Base-by-base conservation (phyloP, 345 rosid species). In the Brassica napus region DNA sequence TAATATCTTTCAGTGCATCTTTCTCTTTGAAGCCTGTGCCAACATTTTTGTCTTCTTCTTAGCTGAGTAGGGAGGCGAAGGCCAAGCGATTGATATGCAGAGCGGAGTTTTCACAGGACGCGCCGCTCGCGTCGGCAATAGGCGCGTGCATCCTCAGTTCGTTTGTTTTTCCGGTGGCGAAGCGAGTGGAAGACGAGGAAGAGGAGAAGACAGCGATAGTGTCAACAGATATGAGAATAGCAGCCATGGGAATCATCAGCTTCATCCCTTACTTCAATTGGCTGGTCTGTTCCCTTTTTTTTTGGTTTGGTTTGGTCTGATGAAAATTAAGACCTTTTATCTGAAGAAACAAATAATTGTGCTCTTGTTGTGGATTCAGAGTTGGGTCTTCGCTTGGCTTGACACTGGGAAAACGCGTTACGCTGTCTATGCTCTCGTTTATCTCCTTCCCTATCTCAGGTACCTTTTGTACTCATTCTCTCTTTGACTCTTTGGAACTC, bases 341-440 rank as follows among this genome's bases (percentile, higher is more conserved):
- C 39, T 35, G 2, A n/a, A 66, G 49, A 54, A 54, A 30, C 35
- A 59, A 16, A 0, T 6, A 8, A 10, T 57, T 2, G 18, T 8
- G 35, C 35, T 2, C n/a, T 14, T 73, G 14, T 11, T 58, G 7
- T 11, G n/a, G 16, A 11, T 32, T 24, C 74, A 94, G 99, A 85
- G 98, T 82, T 95, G 99, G 99, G 88, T 95, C 28, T 95, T 95
- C 79, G 99, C 99, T 12, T 93, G 98, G 94, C 94, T 93, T 81
- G 99, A 95, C 79, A 90, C 98, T 0, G 94, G 94, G 57, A 91
- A 85, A 75, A 83, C 96, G 61, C 92, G 93, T 9, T 95, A 93
- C 72, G 92, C 92, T 18, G 80, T 89, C 11, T 93, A 89, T 71
- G 82, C 99, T 35, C 72, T 90, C 60, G 94, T 85, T 0, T 95